Conservation (phyloP, 1,284 basidiomycete species). For the Apiotrichum domesticum region DNA sequence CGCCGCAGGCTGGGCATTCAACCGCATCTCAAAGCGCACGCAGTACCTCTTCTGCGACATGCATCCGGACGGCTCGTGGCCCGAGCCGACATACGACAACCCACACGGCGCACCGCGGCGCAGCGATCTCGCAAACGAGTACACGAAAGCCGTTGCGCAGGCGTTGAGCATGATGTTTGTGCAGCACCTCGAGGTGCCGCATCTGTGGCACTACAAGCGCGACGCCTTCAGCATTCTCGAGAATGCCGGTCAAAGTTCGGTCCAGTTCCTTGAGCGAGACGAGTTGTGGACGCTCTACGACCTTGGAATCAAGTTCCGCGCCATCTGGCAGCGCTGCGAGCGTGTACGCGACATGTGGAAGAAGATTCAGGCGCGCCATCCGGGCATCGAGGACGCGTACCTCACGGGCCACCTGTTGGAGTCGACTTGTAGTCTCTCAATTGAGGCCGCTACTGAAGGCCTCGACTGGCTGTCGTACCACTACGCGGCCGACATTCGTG, state of each 20-base stretch:
- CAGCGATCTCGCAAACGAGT: constrained; percentile 59
- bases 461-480: constrained; percentile 87
- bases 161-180: constrained; percentile 80
- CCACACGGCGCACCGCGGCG: constrained; percentile 17
- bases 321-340: constrained; percentile 66
- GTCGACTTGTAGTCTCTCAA: constrained; percentile 47
- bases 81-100: constrained; percentile 47
- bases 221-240: constrained; percentile 52
- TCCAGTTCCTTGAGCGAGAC: constrained; percentile 64
- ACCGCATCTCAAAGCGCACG: constrained; percentile 72
- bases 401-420: constrained; percentile 31
- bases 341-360: constrained; percentile 61
- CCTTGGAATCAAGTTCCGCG: constrained; percentile 79
- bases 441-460: constrained; percentile 86
- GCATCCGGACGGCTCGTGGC: constrained; percentile 24
- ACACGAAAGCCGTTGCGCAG: constrained; percentile 72
- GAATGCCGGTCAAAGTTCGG: constrained; percentile 31
- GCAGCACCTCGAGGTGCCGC: constrained; percentile 84
- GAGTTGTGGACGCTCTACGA: constrained; percentile 84
- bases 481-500: constrained; percentile 56
- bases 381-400: constrained; percentile 39
- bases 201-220: constrained; percentile 87
- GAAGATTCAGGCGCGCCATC: constrained; percentile 38
- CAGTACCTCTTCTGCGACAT: constrained; percentile 50
- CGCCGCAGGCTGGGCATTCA: constrained; percentile 84